Conservation (phyloP, 176 grass and related monocot species). For the Carex kokanica region DNA sequence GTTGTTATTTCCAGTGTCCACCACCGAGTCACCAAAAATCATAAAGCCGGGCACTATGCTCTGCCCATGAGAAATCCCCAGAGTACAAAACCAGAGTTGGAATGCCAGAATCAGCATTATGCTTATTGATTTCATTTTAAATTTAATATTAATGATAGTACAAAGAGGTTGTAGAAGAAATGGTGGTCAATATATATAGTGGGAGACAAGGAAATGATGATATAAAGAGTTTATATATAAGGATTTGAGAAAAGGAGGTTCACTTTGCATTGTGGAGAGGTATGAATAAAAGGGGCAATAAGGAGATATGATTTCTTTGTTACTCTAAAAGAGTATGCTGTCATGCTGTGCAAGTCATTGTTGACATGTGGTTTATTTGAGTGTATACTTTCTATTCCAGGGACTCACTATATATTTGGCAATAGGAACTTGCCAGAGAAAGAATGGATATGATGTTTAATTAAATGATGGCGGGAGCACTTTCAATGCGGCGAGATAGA, state of each 20-base stretch:
- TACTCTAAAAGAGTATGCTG: background rate
- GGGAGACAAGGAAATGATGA: background rate
- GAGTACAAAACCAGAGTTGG: conserved; percentile 10
- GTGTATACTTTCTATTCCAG: background rate
- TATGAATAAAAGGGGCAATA: background rate
- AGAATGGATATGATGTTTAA: background rate
- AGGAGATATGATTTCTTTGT: background rate
- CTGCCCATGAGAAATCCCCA: conserved; percentile 42
- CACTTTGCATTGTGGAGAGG: conserved; percentile 21
- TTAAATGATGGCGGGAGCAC: background rate
- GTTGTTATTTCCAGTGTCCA: conserved; percentile 97
- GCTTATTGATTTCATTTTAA: background rate
- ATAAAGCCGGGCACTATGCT: conserved; percentile 79
- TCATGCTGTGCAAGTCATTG: background rate
- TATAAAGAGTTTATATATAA: background rate
- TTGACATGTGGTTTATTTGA: background rate
- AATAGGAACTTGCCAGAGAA: background rate
- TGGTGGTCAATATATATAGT: background rate
- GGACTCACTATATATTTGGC: background rate
- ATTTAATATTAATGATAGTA: background rate
- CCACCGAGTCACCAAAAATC: conserved; percentile 94
- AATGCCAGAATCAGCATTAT: conserved; percentile 15
- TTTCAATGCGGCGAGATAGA: background rate
- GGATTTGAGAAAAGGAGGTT: background rate
- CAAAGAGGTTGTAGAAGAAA: background rate